Evolutionary conservation across 192 early-diverging fungal species (phyloP).

Genomic region (Entomortierella beljakovae): DNA sequence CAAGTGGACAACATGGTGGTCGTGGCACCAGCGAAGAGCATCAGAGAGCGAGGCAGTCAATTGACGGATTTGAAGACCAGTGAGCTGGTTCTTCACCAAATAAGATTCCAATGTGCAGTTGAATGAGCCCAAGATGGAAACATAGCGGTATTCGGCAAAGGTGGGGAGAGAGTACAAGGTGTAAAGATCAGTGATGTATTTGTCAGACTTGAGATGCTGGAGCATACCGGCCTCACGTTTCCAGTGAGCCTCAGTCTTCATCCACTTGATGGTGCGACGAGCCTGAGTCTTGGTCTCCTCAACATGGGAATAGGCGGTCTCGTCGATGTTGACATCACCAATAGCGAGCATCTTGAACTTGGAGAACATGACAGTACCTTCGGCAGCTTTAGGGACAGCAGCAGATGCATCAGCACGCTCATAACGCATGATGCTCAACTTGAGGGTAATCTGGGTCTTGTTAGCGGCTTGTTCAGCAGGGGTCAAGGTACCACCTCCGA

Average conservation of each 20-base stretch:
- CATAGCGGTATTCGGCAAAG: conserved; percentile 52
- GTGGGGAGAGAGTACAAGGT: conserved; percentile 51
- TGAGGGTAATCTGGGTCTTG: conserved; percentile 53
- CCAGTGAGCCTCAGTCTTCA: conserved; percentile 55
- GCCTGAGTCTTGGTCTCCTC: conserved; percentile 44
- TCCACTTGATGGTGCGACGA: conserved; percentile 51
- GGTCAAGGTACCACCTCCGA: conserved; percentile 40
- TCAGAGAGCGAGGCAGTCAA: conserved; percentile 46
- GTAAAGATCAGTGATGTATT: conserved; percentile 46
- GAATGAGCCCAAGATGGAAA: conserved; percentile 47
- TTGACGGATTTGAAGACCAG: conserved; percentile 35
- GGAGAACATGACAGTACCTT: conserved; percentile 48
- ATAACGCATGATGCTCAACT: conserved; percentile 55
- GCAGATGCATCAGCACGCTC: conserved; percentile 48
- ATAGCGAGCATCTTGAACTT: conserved; percentile 53
- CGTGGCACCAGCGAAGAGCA: conserved; percentile 55
- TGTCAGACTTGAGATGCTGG: conserved; percentile 52
- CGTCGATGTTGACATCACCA: conserved; percentile 48
- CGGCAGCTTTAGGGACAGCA: conserved; percentile 39
- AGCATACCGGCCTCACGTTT: conserved; percentile 57
- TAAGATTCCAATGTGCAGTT: conserved; percentile 46
- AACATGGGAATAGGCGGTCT: conserved; percentile 43
- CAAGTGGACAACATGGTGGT: conserved; percentile 54
- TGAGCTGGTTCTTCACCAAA: conserved; percentile 31
- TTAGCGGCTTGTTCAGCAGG: conserved; percentile 52